A percentile compares a stretch with the other conserved stretches of the same genome.
Conservation (phyloP, 257 asterid species). For the Linaria vulgaris region DNA sequence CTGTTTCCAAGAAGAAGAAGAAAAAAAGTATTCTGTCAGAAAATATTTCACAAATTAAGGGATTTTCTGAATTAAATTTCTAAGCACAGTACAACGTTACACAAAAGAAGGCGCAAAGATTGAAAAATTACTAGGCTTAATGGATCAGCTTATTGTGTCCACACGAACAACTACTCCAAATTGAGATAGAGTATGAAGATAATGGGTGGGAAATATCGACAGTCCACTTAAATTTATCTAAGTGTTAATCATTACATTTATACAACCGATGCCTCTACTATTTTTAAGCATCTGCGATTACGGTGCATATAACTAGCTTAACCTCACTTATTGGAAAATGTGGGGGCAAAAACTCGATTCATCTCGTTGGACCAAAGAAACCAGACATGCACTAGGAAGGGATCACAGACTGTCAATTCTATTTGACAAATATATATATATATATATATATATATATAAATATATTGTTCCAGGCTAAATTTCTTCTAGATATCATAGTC, state of each 20-base stretch:
- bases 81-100: not conserved
- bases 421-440: too few species aligned
- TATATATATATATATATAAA: too few species aligned
- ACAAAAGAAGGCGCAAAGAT: not conserved
- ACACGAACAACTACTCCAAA: not conserved
- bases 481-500: too few species aligned
- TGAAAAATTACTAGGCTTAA: not conserved
- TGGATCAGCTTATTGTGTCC: not conserved
- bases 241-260: not conserved
- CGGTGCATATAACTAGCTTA: not conserved
- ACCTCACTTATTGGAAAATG: not conserved
- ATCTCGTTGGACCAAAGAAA: not conserved
- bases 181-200: not conserved
- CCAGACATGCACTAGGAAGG: not conserved
- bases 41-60: not conserved
- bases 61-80: not conserved
- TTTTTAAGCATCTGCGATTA: not conserved
- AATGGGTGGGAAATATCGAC: not conserved
- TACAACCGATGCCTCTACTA: not conserved
- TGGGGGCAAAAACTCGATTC: not conserved
- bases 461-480: too few species aligned
- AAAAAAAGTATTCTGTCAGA: not conserved
- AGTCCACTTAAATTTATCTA: too few species aligned
- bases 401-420: too few species aligned
- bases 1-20: slow-evolving; percentile 33